These are phyloP conservation scores for Erysiphe pulchra DNA, from an alignment of 2,329 filamentous ascomycete species.

Conservation along the genomic window DNA sequence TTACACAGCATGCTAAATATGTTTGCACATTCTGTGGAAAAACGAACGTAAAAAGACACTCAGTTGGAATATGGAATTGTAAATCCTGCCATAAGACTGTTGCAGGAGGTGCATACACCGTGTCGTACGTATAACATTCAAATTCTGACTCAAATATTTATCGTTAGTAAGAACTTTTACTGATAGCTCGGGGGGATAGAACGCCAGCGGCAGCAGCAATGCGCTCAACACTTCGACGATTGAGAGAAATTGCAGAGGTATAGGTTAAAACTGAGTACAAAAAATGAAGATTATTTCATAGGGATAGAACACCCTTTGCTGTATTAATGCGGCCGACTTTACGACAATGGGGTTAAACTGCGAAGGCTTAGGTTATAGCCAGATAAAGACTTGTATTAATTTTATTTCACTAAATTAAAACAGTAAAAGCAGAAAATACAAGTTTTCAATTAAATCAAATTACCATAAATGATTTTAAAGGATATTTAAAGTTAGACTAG, in stretches of 20 bases:
- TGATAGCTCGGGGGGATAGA: conserved; percentile 19
- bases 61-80: conserved; percentile 95
- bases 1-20: conserved; percentile 94
- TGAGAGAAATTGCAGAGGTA: conserved; percentile 93
- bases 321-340: no score
- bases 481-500: no score
- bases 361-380: no score
- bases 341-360: no score
- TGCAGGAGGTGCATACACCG: conserved; percentile 79
- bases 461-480: no score
- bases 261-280: conserved; percentile 20
- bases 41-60: conserved; percentile 71
- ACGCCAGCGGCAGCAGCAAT: conserved; percentile 84
- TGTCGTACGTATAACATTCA: conserved; percentile 58
- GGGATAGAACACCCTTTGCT: no score
- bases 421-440: no score
- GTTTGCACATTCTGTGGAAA: conserved; percentile 98
- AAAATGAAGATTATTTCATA: no score
- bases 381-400: no score
- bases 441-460: no score
- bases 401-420: no score
- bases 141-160: background rate
- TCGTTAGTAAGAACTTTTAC: background rate
- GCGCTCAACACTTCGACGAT: conserved; percentile 85
- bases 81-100: conserved; percentile 82